Percentiles rank a stretch among this genome's conserved stretches.
These are phyloP conservation scores for Beta lomatogona DNA, from an alignment of 179 eudicot species.

Conservation along the genomic window DNA sequence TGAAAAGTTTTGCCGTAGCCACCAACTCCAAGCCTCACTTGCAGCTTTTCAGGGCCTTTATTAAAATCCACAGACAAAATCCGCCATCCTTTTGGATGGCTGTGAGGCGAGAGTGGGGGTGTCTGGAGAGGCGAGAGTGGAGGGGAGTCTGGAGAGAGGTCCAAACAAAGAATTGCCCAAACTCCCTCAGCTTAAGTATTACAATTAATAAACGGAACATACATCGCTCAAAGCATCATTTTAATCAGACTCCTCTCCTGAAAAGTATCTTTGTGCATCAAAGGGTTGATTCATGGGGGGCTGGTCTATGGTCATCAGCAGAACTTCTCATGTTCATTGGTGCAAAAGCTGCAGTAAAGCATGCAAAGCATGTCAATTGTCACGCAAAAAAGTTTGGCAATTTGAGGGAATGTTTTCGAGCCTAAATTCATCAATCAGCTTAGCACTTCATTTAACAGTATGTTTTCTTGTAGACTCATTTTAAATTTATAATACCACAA, in stretches of 20 bases:
- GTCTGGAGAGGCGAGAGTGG: too few relatives aligned
- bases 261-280: constrained; percentile 58
- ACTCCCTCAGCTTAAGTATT: neutral
- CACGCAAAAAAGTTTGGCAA: constrained; percentile 11
- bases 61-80: neutral
- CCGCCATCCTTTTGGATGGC: neutral
- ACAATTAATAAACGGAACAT: constrained; percentile 4
- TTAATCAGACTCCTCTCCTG: constrained; percentile 53
- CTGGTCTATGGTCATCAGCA: constrained; percentile 35
- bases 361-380: constrained; percentile 9
- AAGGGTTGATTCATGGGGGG: constrained; percentile 58
- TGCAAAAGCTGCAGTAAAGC: constrained; percentile 77
- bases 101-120: neutral
- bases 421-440: neutral
- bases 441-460: neutral
- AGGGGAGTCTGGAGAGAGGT: neutral
- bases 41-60: neutral
- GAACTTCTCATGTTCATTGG: constrained; percentile 63
- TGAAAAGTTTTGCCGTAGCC: neutral
- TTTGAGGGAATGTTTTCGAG: neutral
- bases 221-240: neutral
- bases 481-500: neutral
- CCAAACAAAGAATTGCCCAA: neutral
- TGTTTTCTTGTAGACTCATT: neutral
- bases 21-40: neutral